Percentiles rank a stretch among this genome's conserved stretches.
Evolutionary conservation across 768 basidiomycete species (phyloP).

Genomic region (Termitomyces sp.): DNA sequence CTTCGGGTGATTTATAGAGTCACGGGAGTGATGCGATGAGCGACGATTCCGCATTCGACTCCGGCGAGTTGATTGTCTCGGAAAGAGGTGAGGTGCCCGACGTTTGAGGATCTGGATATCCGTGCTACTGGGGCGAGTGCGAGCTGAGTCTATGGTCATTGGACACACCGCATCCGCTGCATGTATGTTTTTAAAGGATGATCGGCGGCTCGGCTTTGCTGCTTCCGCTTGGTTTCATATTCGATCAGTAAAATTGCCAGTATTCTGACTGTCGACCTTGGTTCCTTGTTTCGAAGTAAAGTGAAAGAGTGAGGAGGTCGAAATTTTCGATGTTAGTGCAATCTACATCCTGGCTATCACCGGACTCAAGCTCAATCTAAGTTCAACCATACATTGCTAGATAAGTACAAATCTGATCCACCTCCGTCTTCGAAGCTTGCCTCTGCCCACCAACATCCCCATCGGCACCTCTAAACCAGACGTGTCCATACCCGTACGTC

Average conservation of each 20-base stretch:
- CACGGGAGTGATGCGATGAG: neutral
- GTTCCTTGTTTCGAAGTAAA: no score
- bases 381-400: neutral
- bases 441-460: neutral
- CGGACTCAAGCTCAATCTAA: neutral
- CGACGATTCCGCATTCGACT: neutral
- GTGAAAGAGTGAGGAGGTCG: neutral
- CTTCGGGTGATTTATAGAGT: neutral
- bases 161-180: no score
- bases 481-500: constrained; percentile 5
- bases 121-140: neutral
- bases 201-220: neutral
- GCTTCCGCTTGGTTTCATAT: neutral
- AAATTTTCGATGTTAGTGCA: neutral
- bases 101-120: neutral
- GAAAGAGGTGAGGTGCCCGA: neutral
- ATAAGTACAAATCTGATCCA: neutral
- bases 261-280: no score
- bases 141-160: neutral
- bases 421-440: neutral
- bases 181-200: no score
- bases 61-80: neutral
- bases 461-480: neutral
- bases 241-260: neutral
- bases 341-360: neutral